These are phyloP conservation scores for Russula sp. DNA, from an alignment of 768 basidiomycete species.

Conservation along the genomic window DNA sequence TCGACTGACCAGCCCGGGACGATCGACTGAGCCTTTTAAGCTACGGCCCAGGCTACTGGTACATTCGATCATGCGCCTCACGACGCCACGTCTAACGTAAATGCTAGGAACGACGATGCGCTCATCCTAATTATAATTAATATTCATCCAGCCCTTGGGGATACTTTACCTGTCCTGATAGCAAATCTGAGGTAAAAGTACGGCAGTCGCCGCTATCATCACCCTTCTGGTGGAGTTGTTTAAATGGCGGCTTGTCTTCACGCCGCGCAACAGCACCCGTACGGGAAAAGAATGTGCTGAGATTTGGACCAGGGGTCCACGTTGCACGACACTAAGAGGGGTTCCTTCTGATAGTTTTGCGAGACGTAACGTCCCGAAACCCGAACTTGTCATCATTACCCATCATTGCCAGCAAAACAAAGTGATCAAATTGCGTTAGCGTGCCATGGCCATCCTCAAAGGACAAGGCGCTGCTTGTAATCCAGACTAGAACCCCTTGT, in stretches of 20 bases:
- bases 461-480: not conserved
- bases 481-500: constrained; percentile 43
- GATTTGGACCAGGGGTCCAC: constrained; percentile 3
- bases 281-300: not conserved
- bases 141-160: constrained; percentile 7
- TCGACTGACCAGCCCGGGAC: not conserved
- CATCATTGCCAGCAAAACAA: constrained; percentile 18
- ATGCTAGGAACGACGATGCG: constrained; percentile 20
- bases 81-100: constrained; percentile 25
- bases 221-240: not conserved
- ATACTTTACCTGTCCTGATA: constrained; percentile 10
- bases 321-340: not conserved
- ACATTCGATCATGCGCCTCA: constrained; percentile 20
- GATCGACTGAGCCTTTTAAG: constrained; percentile 3
- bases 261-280: not conserved
- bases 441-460: constrained; percentile 7
- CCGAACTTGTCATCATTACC: constrained; percentile 9
- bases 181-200: constrained; percentile 26
- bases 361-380: constrained; percentile 14
- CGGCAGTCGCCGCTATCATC: constrained; percentile 17
- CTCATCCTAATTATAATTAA: constrained; percentile 16
- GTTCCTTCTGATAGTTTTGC: not conserved
- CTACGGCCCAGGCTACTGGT: constrained; percentile 25
- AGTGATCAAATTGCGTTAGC: constrained; percentile 16
- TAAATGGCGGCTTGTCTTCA: not conserved